These are phyloP conservation scores for Daedalea quercina DNA, from an alignment of 768 basidiomycete genomes.

Conservation along the genomic window DNA sequence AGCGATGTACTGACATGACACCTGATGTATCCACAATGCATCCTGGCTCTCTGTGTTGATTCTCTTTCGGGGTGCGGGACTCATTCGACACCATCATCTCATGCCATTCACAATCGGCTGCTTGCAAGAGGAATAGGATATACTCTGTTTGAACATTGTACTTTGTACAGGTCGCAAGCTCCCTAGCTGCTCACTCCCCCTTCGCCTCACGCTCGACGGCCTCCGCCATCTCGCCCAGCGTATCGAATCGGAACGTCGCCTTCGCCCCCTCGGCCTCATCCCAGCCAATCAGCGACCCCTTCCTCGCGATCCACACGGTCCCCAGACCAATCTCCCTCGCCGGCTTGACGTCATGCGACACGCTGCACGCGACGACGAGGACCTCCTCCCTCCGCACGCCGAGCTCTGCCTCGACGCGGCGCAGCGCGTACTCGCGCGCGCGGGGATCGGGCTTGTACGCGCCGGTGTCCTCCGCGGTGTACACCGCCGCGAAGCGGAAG, in stretches of 20 bases:
- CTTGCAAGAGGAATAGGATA: too few relatives aligned
- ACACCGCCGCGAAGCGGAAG: constrained; percentile 58
- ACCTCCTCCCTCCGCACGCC: constrained; percentile 37
- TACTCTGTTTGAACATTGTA: too few relatives aligned
- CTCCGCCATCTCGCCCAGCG: constrained; percentile 53
- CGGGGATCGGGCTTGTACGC: constrained; percentile 63
- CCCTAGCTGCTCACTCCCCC: neutral
- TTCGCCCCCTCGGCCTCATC: constrained; percentile 18
- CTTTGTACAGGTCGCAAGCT: neutral
- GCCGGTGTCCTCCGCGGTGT: constrained; percentile 69
- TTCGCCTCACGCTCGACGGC: constrained; percentile 41
- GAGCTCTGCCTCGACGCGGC: constrained; percentile 26
- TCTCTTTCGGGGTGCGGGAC: too few relatives aligned
- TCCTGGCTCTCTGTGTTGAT: too few relatives aligned
- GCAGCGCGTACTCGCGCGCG: constrained; percentile 45
- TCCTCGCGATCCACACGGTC: constrained; percentile 63
- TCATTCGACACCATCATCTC: too few relatives aligned
- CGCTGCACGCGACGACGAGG: constrained; percentile 61
- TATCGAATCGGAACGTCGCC: constrained; percentile 41
- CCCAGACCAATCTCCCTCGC: constrained; percentile 48
- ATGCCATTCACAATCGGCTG: too few relatives aligned
- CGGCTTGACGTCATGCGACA: constrained; percentile 61
- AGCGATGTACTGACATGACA: too few relatives aligned
- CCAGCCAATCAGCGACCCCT: constrained; percentile 34
- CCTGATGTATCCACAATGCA: too few relatives aligned